Evolutionary conservation across 2,329 filamentous ascomycete species (phyloP).

Genomic region (Sporothrix mexicana): DNA sequence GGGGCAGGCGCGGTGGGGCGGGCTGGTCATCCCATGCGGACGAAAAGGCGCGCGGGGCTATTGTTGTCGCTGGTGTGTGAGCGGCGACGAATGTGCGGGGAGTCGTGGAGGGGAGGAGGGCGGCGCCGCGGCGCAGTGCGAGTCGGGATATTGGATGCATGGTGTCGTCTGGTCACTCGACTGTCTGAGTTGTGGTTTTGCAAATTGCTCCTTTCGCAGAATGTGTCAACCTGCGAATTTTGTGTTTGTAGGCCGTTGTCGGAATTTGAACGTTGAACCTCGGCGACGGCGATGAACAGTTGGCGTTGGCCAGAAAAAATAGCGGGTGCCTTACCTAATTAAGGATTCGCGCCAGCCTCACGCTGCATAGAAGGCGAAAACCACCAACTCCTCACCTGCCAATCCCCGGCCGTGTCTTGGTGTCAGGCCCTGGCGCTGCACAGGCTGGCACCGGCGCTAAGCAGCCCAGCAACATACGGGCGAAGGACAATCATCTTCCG

Average conservation of each 20-base stretch:
- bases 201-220: no score
- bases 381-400: no score
- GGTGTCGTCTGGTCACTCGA: neutral
- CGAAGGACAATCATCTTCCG: no score
- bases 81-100: neutral
- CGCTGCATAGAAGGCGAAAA: no score
- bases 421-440: no score
- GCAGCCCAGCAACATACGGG: no score
- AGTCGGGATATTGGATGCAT: neutral
- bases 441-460: no score
- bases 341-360: neutral
- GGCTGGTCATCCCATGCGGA: conserved; percentile 60
- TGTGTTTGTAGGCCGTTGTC: neutral
- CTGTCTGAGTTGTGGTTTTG: neutral
- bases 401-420: no score
- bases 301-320: neutral
- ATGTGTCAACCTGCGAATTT: neutral
- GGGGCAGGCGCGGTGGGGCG: conserved; percentile 82
- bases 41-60: conserved; percentile 6
- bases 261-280: neutral
- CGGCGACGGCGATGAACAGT: neutral
- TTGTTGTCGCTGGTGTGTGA: neutral
- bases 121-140: conserved; percentile 4
- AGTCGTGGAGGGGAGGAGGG: neutral
- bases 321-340: neutral